Evolutionary conservation across 2,329 filamentous ascomycete species (phyloP), one percentile per base, ranked within the genome.

Genomic region (Ophioceras dolichostomum): DNA sequence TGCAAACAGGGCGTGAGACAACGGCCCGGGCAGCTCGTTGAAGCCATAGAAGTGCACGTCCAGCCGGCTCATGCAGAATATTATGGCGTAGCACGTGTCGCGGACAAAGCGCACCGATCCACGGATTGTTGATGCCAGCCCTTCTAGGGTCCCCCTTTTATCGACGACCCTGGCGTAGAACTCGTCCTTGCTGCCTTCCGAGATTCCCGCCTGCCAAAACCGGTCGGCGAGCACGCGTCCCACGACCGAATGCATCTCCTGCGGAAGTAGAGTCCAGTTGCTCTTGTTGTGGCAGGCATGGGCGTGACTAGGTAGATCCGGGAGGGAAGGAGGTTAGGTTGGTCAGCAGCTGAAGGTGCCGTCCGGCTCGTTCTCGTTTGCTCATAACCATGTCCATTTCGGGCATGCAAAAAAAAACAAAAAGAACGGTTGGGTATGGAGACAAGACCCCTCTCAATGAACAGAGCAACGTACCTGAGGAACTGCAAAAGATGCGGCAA

Each of bases 151-250:
- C 29, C 73, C 74, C 58, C 87, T 94, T 39, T 91, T 94, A 22
- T 86, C 83, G 39, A 86, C 77, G 2, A 98, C 89, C 29, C 85
- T 76, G 22, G 86, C 83, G 57, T 95, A 96, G 55, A 98, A 98
- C 41, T 96, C 89, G 44, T 96, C 91, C 55, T 91, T 87, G 49
- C 85, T 96, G 19, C 94, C 91, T 43, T 81, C 83, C 0, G 91
- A 96, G 36, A 98, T 98, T 9, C 91, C 91, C 6, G 88, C 86
- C 64, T 98, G 91, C 91, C 91, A 98, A 56, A 98, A 98, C 18
- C 91, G 74, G 58, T 98, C 91, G 12, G 87, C 94, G 17, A 98
- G 64, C 16, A 96, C 86, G 17, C 84, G 75, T 31, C 77, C 73
- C 28, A 96, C 83, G 37, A 94, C 76, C 5, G 70, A 63, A 41